Evolutionary conservation across 768 basidiomycete genomes (phyloP).

Genomic region (Dacryopinax spathularia): DNA sequence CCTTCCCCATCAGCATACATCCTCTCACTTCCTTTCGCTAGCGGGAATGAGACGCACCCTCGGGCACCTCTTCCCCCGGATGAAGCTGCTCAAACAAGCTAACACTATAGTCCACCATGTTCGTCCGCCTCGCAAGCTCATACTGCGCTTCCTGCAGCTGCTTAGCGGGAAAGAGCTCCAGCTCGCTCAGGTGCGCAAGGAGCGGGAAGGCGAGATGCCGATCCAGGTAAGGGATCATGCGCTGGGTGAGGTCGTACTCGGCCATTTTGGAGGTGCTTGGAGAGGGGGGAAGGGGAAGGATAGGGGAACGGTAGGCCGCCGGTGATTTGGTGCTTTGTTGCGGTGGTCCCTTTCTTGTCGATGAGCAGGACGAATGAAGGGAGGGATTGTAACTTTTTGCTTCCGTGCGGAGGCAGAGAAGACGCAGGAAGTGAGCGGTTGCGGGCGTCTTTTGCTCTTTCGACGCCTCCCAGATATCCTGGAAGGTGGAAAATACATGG

Average conservation of each 20-base stretch:
- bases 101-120: constrained; percentile 93
- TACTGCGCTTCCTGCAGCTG: constrained; percentile 85
- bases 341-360: not conserved
- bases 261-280: constrained; percentile 31
- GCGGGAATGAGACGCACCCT: constrained; percentile 34
- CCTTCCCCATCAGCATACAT: not conserved
- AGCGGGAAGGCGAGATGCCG: constrained; percentile 89
- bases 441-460: too few relatives aligned
- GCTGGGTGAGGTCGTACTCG: constrained; percentile 81
- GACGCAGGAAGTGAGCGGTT: too few relatives aligned
- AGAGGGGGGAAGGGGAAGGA: not conserved
- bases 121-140: constrained; percentile 92
- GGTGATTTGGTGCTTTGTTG: too few relatives aligned
- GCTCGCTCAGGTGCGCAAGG: constrained; percentile 71
- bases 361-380: not conserved
- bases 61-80: constrained; percentile 52
- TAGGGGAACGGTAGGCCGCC: not conserved
- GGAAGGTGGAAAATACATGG: too few relatives aligned
- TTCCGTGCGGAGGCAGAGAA: constrained; percentile 1
- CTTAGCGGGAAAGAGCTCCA: constrained; percentile 56
- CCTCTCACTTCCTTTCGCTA: not conserved
- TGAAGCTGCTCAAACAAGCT: constrained; percentile 65
- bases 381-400: not conserved
- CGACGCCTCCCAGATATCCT: too few relatives aligned
- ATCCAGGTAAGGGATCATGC: constrained; percentile 83